Percentiles rank a stretch among this genome's conserved stretches.
Evolutionary conservation across 805 yeast genomes (phyloP).

Genomic region (Spathaspora arborariae): DNA sequence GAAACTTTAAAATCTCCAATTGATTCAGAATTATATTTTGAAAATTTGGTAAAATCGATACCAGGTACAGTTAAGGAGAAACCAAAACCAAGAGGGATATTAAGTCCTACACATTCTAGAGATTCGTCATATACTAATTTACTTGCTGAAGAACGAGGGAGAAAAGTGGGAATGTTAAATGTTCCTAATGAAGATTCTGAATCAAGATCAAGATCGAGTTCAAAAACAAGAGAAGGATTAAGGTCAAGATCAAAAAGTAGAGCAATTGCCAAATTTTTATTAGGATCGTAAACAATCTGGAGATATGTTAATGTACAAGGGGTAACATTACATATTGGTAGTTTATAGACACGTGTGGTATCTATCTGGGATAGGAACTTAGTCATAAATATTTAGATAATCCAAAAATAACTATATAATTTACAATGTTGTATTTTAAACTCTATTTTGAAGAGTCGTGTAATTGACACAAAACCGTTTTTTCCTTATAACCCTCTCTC

Average conservation of each 20-base stretch:
- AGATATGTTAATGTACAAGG: too few relatives aligned
- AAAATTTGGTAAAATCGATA: conserved; percentile 27
- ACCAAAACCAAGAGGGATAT: conserved; percentile 3
- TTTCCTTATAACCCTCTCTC: too few relatives aligned
- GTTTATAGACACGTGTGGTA: too few relatives aligned
- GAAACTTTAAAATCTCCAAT: conserved; percentile 28
- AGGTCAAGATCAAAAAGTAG: conserved; percentile 4
- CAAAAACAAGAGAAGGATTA: conserved; percentile 10
- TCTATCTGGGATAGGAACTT: too few relatives aligned
- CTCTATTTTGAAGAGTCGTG: too few relatives aligned
- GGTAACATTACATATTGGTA: too few relatives aligned
- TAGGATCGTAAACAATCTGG: conserved; percentile 2
- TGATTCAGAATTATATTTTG: conserved; percentile 32
- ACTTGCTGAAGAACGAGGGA: conserved; percentile 16
- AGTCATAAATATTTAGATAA: too few relatives aligned
- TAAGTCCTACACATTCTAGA: conserved; percentile 18
- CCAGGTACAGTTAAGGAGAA: conserved; percentile 15
- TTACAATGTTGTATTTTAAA: too few relatives aligned
- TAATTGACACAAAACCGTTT: too few relatives aligned
- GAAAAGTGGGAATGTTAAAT: conserved; percentile 7
- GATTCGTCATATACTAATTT: conserved; percentile 15
- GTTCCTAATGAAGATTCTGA: conserved; percentile 10
- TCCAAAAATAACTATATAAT: too few relatives aligned
- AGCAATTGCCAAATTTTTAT: conserved; percentile 10
- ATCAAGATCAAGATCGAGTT: conserved; percentile 17